A percentile compares a stretch with the other conserved stretches of the same genome.
Evolutionary conservation across 306 rosid genomes (phyloP).

Genomic region (Gleditsia sinensis): DNA sequence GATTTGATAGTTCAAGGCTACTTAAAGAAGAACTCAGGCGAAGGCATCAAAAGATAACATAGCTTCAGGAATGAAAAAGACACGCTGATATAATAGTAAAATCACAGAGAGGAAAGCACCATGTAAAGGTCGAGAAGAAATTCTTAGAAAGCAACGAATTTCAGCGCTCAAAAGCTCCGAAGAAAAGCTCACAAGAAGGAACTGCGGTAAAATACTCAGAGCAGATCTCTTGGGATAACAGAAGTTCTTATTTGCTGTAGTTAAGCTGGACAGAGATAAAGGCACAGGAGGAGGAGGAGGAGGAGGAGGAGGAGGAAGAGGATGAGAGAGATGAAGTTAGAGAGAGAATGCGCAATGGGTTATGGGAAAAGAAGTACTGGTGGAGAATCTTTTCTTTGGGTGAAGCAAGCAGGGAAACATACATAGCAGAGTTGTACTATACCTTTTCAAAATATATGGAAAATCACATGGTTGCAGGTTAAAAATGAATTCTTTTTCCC

Average conservation of each 20-base stretch:
- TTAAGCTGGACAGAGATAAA: not conserved
- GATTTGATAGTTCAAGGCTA: constrained; percentile 8
- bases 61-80: not conserved
- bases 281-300: not conserved
- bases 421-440: constrained; percentile 4
- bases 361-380: not conserved
- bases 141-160: not conserved
- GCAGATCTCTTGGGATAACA: not conserved
- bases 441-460: constrained; percentile 9
- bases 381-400: constrained; percentile 39
- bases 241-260: not conserved
- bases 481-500: not conserved
- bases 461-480: constrained; percentile 16
- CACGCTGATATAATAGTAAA: not conserved
- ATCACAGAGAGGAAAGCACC: not conserved
- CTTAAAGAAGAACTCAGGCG: not conserved
- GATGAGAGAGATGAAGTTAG: not conserved
- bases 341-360: not conserved
- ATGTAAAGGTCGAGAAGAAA: not conserved
- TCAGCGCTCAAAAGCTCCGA: not conserved
- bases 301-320: too few relatives aligned
- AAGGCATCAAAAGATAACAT: not conserved
- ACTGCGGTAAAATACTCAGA: not conserved
- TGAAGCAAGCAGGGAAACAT: constrained; percentile 11
- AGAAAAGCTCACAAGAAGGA: not conserved